Evolutionary conservation across 2,329 filamentous ascomycete genomes (phyloP), one percentile per base, ranked within the genome.

Genomic region (Chalaropsis ovoidea): DNA sequence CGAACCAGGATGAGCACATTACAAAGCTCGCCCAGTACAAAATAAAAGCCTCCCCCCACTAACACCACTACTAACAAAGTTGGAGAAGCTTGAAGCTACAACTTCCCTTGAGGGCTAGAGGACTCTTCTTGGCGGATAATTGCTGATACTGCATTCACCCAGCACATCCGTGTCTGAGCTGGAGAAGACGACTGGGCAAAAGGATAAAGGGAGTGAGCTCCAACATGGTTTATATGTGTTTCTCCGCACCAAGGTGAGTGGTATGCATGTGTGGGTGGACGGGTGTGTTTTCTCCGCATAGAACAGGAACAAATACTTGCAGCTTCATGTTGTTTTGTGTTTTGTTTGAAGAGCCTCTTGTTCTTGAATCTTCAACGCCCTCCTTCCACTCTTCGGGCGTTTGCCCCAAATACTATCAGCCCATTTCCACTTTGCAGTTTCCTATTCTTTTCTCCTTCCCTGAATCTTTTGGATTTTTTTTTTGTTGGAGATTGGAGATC

Each of bases 1-100:
- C 52, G 52, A 56, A 35, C 52, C 52, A 56, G 52, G 52, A 56
- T 56, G 52, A 31, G 52, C 52, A 35, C 3, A 56, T 56, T 56
- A 56, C 52, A 17, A 56, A 31, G 52, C 52, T 35, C 13, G 27
- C 13, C 13, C 52, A 56, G 52, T 7, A 6, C 52, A 35, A 17
- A 35, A 56, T 31, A 35, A 35, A n/a, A 2, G 3, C 42, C 7
- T 13, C 2, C 42, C 7, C 42, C 52, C 52, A 56, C 52, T 56
- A 56, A 56, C 27, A 31, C 22, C 52, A 35, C 52, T 35, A 27
- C 52, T 17, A n/a, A 8, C 17, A 31, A 35, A 56, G 52, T 56
- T 56, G 52, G 52, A 56, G 52, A 56, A 56, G 52, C 52, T 56
- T 56, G 22, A 31, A 31, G 52, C 52, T 56, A 22, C 8, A 19